Evolutionary conservation across 2,329 filamentous ascomycete genomes (phyloP), one percentile per base, ranked within the genome.

Genomic region (Ustilaginoidea virens): DNA sequence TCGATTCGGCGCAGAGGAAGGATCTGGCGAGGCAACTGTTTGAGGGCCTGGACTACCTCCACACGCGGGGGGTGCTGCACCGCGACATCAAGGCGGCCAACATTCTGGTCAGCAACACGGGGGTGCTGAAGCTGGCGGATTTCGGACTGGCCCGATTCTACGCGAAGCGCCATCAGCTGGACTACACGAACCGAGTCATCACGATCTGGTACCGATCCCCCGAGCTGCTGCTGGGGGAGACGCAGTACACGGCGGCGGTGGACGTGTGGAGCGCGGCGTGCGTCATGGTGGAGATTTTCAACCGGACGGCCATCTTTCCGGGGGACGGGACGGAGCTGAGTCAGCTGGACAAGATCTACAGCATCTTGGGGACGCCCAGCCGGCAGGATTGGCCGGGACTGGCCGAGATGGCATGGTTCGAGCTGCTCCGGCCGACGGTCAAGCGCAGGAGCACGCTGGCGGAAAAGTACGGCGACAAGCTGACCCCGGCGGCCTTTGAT

Each of bases 21-120:
- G 75, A 98, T 48, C 66, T 98, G 19, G 83, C 85, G 1, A 80
- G 76, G 47, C 90, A 98, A 46, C 69, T 98, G 38, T 96, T 98
- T 43, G 79, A 92, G 48, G 87, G 85, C 0, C 65, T 98, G 4
- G 82, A 92, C 46, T 98, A 96, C 47, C 70, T 98, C 2, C 90
- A 98, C 49, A 76, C 78, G 26, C 70, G 85, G 20, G 85, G 90
- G n/a, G 87, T 98, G 9, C 62, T 98, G 4, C 90, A 98, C 53
- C 80, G 90, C 35, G 90, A 98, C 46, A 96, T 98, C 58, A 98
- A 98, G 55, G 90, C 90, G 2, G 90, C 90, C 33, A 98, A 98
- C 45, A 96, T 96, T 33, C 64, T 98, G 14, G 81, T 98, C 33
- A 92, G 83, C 55, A 92, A 76, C 40, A 75, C 80, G 7, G 90